Evolutionary conservation across 176 grass and related monocot genomes (phyloP).

Genomic region (Carex myosuroides): DNA sequence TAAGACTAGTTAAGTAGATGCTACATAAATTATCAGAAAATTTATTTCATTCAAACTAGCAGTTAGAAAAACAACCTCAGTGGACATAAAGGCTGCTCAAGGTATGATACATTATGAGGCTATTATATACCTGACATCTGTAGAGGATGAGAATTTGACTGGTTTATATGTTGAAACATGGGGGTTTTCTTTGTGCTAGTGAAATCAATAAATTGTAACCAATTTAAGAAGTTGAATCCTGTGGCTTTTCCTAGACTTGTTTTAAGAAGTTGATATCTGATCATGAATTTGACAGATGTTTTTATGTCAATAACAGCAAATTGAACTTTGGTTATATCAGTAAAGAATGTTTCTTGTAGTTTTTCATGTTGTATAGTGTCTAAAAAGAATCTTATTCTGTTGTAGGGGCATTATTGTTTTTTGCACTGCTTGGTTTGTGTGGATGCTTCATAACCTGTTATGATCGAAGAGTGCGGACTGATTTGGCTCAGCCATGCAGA

Average conservation of each 20-base stretch:
- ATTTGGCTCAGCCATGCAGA: conserved; percentile 92
- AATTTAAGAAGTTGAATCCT: not conserved
- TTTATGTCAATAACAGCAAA: not conserved
- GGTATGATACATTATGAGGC: not conserved
- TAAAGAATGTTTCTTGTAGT: not conserved
- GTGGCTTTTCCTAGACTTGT: not conserved
- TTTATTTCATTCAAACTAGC: not conserved
- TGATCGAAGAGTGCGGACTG: conserved; percentile 80
- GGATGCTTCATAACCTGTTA: conserved; percentile 99
- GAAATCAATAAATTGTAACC: not conserved
- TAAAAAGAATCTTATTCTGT: not conserved
- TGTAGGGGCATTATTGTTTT: conserved; percentile 90
- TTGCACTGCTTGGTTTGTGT: conserved; percentile 82
- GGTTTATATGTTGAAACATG: not conserved
- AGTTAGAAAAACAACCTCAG: not conserved
- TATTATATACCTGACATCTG: not conserved
- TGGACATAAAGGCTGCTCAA: not conserved
- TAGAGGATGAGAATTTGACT: not conserved
- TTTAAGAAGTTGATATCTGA: not conserved
- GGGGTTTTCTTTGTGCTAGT: not conserved
- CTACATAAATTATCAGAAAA: not conserved
- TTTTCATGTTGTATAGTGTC: not conserved
- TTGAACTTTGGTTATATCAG: not conserved
- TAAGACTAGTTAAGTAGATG: conserved; percentile 30
- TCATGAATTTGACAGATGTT: not conserved